Percentiles rank a stretch among this genome's conserved stretches.
Evolutionary conservation across 305 asterid genomes (phyloP).

Genomic region (Salvia sclarea): DNA sequence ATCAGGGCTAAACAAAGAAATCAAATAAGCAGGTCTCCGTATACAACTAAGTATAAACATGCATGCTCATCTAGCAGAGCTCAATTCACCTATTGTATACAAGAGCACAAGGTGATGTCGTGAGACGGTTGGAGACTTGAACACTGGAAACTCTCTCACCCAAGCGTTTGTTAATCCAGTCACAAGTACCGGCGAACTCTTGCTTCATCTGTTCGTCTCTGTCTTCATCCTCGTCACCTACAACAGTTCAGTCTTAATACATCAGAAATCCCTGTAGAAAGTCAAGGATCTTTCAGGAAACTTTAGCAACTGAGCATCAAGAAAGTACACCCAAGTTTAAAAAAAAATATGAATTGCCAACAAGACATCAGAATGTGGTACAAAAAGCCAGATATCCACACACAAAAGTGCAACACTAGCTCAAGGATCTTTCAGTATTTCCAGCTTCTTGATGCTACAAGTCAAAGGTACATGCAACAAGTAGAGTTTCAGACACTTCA

Average conservation of each 20-base stretch:
- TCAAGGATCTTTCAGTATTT: no score
- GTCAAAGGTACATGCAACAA: no score
- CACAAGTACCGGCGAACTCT: conserved; percentile 85
- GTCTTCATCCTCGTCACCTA: conserved; percentile 90
- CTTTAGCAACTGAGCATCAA: no score
- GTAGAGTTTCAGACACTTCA: no score
- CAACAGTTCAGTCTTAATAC: conserved; percentile 25
- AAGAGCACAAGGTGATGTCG: conserved; percentile 93
- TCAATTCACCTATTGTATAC: conserved; percentile 82
- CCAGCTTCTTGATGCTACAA: no score
- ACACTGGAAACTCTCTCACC: conserved; percentile 87
- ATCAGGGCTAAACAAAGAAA: not conserved
- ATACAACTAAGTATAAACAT: not conserved
- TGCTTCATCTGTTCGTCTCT: conserved; percentile 78
- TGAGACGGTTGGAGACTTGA: conserved; percentile 87
- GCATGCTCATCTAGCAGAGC: not conserved
- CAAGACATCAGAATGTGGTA: no score
- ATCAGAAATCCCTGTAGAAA: conserved; percentile 24
- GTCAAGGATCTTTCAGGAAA: conserved; percentile 4
- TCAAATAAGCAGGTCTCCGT: not conserved
- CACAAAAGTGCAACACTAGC: no score
- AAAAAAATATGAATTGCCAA: no score
- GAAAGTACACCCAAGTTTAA: no score
- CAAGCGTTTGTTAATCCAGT: conserved; percentile 85
- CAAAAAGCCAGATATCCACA: no score